Evolutionary conservation across 805 yeast species (phyloP).

Genomic region (Lipomyces sp.): DNA sequence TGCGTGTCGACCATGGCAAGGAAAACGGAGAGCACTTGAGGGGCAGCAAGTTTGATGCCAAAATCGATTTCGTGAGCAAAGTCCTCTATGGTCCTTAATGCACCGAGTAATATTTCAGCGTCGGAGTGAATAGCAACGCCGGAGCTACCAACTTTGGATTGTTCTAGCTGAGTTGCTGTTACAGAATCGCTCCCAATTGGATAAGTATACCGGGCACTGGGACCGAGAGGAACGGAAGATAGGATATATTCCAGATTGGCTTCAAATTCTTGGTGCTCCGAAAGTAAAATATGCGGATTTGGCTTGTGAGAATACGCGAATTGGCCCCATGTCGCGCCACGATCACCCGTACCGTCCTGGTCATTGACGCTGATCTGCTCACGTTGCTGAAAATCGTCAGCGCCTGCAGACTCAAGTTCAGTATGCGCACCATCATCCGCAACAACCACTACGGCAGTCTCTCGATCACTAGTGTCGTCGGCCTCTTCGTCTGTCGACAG

Average conservation of each 20-base stretch:
- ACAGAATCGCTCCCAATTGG: too few relatives aligned
- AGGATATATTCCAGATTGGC: slow-evolving; percentile 9
- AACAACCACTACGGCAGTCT: slow-evolving; percentile 25
- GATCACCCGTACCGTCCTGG: slow-evolving; percentile 1
- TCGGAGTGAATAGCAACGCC: slow-evolving; percentile 1
- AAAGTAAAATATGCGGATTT: slow-evolving; percentile 19
- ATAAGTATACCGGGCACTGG: too few relatives aligned
- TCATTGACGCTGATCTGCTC: background rate
- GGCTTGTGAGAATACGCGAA: slow-evolving; percentile 24
- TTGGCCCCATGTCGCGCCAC: slow-evolving; percentile 11
- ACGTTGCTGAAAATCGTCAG: background rate
- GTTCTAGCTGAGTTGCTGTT: too few relatives aligned
- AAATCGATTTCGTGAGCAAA: slow-evolving; percentile 59
- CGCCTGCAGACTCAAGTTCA: background rate
- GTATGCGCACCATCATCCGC: background rate
- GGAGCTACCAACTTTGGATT: too few relatives aligned
- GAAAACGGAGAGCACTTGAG: slow-evolving; percentile 33
- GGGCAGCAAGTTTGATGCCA: slow-evolving; percentile 47
- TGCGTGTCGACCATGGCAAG: slow-evolving; percentile 13
- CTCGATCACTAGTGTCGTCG: slow-evolving; percentile 2
- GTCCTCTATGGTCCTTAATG: slow-evolving; percentile 44
- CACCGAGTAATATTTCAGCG: slow-evolving; percentile 4
- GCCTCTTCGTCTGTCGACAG: slow-evolving; percentile 39
- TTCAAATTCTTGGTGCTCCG: slow-evolving; percentile 23
- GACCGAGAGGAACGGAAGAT: too few relatives aligned